A percentile compares a stretch with the other conserved stretches of the same genome.
Evolutionary conservation across 768 basidiomycete species (phyloP).

Genomic region (Termitomyces eurrhizus): DNA sequence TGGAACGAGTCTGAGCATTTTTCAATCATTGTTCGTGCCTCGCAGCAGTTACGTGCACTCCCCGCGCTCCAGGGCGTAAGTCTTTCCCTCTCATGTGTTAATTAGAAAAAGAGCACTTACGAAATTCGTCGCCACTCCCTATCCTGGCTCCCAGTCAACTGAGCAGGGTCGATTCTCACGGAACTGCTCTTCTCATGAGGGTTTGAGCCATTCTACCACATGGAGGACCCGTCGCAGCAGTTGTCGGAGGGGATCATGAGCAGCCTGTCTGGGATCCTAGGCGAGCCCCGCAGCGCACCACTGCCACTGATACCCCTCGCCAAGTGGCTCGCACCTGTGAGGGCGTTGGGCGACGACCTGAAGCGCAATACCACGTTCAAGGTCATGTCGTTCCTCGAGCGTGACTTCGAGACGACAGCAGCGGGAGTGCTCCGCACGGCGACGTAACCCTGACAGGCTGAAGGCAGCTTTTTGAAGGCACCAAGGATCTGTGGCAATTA

Average conservation of each 20-base stretch:
- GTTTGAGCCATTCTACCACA: constrained; percentile 15
- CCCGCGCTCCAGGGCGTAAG: too few relatives aligned
- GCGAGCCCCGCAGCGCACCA: constrained; percentile 13
- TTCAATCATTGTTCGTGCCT: too few relatives aligned
- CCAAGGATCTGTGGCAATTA: constrained; percentile 62
- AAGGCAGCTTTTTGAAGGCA: constrained; percentile 58
- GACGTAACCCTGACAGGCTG: too few relatives aligned
- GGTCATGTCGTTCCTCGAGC: constrained; percentile 27
- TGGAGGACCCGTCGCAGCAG: constrained; percentile 34
- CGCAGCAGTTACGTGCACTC: too few relatives aligned
- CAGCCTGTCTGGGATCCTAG: constrained; percentile 22
- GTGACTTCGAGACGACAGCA: constrained; percentile 29
- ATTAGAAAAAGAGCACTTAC: background rate
- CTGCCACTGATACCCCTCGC: too few relatives aligned
- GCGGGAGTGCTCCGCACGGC: constrained; percentile 27
- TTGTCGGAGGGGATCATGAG: constrained; percentile 27
- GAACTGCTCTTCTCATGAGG: constrained; percentile 27
- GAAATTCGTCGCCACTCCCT: constrained; percentile 21
- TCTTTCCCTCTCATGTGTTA: too few relatives aligned
- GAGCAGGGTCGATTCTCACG: constrained; percentile 24
- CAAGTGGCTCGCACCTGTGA: constrained; percentile 22
- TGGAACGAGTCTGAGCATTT: too few relatives aligned
- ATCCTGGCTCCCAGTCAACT: constrained; percentile 34
- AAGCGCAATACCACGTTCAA: constrained; percentile 23
- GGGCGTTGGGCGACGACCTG: constrained; percentile 23